Percentiles rank a stretch among this genome's conserved stretches.
Conservation (phyloP, 495 filamentous ascomycete species). For the Podospora comata region DNA sequence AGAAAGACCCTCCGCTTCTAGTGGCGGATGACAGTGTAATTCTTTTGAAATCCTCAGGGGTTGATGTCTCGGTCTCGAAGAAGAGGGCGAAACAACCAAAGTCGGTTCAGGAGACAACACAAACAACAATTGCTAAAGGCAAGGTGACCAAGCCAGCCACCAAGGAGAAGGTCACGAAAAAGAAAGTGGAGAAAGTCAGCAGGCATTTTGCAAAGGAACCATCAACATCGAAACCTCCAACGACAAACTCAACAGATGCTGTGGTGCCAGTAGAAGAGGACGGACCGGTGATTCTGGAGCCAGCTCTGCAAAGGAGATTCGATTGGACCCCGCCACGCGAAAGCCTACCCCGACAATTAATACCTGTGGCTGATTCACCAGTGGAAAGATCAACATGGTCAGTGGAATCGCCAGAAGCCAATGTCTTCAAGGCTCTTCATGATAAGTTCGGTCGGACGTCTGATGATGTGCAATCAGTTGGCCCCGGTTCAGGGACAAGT, state of each 20-base stretch:
- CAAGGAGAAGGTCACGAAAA: conserved; percentile 28
- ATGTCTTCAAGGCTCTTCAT: conserved; percentile 36
- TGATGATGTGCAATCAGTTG: conserved; percentile 7
- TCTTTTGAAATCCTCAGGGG: neutral
- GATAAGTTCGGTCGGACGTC: conserved; percentile 32
- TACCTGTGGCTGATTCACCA: conserved; percentile 32
- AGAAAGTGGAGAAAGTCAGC: conserved; percentile 35
- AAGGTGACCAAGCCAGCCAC: conserved; percentile 35
- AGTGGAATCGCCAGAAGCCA: conserved; percentile 12
- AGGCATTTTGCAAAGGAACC: conserved; percentile 34
- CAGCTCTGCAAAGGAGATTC: conserved; percentile 48
- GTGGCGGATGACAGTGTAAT: neutral
- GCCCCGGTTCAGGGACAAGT: neutral
- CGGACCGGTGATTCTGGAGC: conserved; percentile 36
- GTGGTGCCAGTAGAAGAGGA: conserved; percentile 15
- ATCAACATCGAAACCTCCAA: conserved; percentile 5
- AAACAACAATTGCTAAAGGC: conserved; percentile 33
- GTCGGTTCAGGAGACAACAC: conserved; percentile 20
- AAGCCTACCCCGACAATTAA: conserved; percentile 17
- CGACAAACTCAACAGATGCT: conserved; percentile 9
- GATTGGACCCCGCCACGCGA: conserved; percentile 60
- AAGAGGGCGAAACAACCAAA: conserved; percentile 17
- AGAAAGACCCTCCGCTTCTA: neutral
- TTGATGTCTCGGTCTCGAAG: neutral
- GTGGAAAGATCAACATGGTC: neutral